Base-by-base conservation (phyloP, 345 rosid species). In the Salix udensis region DNA sequence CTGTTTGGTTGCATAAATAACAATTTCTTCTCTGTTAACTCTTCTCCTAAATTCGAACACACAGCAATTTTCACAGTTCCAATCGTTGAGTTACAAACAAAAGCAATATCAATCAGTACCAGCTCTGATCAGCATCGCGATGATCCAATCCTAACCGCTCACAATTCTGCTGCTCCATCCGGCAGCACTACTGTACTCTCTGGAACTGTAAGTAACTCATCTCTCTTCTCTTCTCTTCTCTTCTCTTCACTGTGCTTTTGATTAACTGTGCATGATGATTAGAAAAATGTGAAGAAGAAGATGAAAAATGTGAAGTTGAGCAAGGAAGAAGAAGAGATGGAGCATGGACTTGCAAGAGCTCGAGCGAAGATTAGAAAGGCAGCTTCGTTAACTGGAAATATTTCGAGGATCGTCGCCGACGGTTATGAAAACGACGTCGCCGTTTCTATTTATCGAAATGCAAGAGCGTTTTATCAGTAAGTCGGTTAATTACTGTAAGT, bases 311-410 rank as follows among this genome's bases (percentile, higher is more conserved):
- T 42, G 76, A 78, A 77, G 73, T 76, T 40, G 44, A 86, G 72
- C 78, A 78, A 82, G 83, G 79, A 76, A 68, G 77, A 72, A 67
- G 74, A 72, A 72, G 68, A 67, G 83, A 52, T 88, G 48, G 91
- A 89, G 70, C 74, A 70, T 61, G 97, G 90, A 85, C 83, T 92
- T 1, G 89, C 86, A 8, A 77, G 85, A 76, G 94, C 97, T 7
- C 88, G 97, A 68, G 90, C 88, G 48, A 86, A 89, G 23, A 93
- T 93, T 55, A 84, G 65, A 0, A 74, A 72, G 55, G 97, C 90
- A n/a, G 82, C 84, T 55, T 70, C 74, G 1, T 39, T 68, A 7
- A 37, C 14, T n/a, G 31, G 28, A 71, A 62, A 79, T 78, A 37
- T 52, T 42, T 58, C 73, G 52, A 4, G 68, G 69, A 77, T 68